These are phyloP conservation scores for Leccinum fibrillosum DNA, from an alignment of 768 basidiomycete genomes.

Conservation along the genomic window DNA sequence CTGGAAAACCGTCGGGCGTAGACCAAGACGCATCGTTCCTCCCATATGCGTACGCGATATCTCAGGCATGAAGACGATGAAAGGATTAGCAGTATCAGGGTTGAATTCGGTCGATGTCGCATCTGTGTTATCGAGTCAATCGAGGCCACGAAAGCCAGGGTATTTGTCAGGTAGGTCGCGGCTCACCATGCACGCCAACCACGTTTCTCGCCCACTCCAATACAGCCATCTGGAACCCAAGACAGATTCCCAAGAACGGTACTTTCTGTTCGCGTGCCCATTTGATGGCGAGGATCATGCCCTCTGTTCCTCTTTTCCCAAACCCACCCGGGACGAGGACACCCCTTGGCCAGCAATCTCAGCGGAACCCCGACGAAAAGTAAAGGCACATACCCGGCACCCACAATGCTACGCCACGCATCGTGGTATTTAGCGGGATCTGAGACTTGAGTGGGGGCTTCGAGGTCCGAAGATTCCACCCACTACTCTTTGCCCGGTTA, in stretches of 20 bases:
- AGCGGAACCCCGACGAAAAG: slow-evolving; percentile 4
- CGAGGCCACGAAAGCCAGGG: neutral
- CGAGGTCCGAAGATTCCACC: slow-evolving; percentile 94
- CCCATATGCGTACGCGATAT: slow-evolving; percentile 98
- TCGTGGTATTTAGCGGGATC: slow-evolving; percentile 91
- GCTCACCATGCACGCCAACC: slow-evolving; percentile 61
- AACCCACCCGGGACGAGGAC: slow-evolving; percentile 98
- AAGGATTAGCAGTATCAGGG: slow-evolving; percentile 55
- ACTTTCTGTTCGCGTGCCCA: slow-evolving; percentile 94
- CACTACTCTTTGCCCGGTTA: slow-evolving; percentile 50
- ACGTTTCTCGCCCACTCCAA: slow-evolving; percentile 92
- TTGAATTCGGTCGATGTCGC: slow-evolving; percentile 87
- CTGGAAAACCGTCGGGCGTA: slow-evolving; percentile 93
- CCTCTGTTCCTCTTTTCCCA: slow-evolving; percentile 89
- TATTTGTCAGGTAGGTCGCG: neutral
- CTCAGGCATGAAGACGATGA: slow-evolving; percentile 98
- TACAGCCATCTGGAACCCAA: slow-evolving; percentile 97
- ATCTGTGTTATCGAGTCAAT: slow-evolving; percentile 40
- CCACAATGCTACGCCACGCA: slow-evolving; percentile 90
- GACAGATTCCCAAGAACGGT: slow-evolving; percentile 94
- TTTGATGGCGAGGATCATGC: slow-evolving; percentile 98
- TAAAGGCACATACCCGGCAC: slow-evolving; percentile 62
- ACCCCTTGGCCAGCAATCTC: slow-evolving; percentile 50
- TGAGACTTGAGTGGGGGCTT: slow-evolving; percentile 72
- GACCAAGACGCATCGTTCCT: slow-evolving; percentile 99